Conservation (phyloP, 495 filamentous ascomycete genomes). For the Hypomontagnella submonticulosa region DNA sequence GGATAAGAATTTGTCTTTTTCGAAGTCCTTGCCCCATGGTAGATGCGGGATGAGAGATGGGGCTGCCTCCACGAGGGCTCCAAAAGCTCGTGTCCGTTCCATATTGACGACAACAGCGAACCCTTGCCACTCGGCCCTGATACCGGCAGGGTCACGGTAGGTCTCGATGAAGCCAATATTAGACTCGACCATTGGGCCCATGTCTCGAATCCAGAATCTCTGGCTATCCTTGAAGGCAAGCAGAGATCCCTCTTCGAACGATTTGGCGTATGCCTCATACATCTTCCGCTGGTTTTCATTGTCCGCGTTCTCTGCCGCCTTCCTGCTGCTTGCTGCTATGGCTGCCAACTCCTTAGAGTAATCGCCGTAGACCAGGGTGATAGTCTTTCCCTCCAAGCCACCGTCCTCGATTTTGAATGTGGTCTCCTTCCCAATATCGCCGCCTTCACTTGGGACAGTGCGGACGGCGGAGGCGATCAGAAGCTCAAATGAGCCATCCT, state of each 20-base stretch:
- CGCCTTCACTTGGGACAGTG: conserved; percentile 62
- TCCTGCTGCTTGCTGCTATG: conserved; percentile 74
- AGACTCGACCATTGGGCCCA: conserved; percentile 86
- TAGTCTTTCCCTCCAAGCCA: conserved; percentile 70
- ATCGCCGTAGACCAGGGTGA: conserved; percentile 85
- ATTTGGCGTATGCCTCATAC: conserved; percentile 83
- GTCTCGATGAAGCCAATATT: conserved; percentile 98
- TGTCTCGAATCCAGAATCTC: conserved; percentile 90
- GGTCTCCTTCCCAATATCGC: conserved; percentile 75
- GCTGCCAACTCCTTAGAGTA: conserved; percentile 82
- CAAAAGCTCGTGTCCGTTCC: conserved; percentile 92
- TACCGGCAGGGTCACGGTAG: conserved; percentile 91
- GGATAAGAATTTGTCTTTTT: conserved; percentile 93
- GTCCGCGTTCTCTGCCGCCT: conserved; percentile 78
- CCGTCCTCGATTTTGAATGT: conserved; percentile 74
- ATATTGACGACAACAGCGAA: conserved; percentile 81
- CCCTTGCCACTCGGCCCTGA: conserved; percentile 97
- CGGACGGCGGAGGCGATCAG: conserved; percentile 79
- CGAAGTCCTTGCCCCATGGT: conserved; percentile 88
- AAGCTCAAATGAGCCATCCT: conserved; percentile 77
- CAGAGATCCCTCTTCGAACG: conserved; percentile 86
- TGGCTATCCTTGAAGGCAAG: conserved; percentile 91
- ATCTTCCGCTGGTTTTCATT: conserved; percentile 89
- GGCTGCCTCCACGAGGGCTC: conserved; percentile 81
- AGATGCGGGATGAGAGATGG: conserved; percentile 85